Evolutionary conservation across 345 rosid genomes (phyloP).

Genomic region (Noccaea caerulescens): DNA sequence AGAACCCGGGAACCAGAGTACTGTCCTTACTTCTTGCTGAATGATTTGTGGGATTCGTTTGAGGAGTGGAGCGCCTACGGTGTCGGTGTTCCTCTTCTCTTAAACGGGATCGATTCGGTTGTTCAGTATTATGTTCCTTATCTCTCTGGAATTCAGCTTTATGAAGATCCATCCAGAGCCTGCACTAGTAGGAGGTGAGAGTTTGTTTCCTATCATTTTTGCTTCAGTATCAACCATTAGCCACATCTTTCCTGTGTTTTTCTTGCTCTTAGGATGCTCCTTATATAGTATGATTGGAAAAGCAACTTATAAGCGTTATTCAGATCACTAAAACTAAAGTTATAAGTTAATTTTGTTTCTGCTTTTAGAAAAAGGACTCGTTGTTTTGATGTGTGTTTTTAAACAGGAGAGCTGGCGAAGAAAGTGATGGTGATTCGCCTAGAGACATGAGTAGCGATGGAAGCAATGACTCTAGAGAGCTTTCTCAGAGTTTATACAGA

Average conservation of each 20-base stretch:
- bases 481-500: constrained; percentile 52
- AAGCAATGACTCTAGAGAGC: constrained; percentile 53
- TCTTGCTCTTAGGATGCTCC: background rate
- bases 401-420: constrained; percentile 51
- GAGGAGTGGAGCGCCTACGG: constrained; percentile 91
- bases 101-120: constrained; percentile 65
- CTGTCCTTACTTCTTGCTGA: constrained; percentile 64
- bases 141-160: constrained; percentile 88
- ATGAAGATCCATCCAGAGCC: constrained; percentile 49
- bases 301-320: background rate
- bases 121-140: constrained; percentile 88
- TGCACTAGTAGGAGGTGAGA: constrained; percentile 34
- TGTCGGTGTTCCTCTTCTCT: constrained; percentile 74
- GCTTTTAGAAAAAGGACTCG: too few species aligned
- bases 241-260: background rate
- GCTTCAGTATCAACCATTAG: background rate
- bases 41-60: constrained; percentile 83
- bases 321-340: too few species aligned
- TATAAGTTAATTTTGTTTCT: too few species aligned
- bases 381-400: constrained; percentile 21
- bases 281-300: background rate
- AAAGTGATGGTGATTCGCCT: constrained; percentile 61
- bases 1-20: constrained; percentile 50
- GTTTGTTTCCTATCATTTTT: background rate
- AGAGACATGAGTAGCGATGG: constrained; percentile 62